Evolutionary conservation across 140 eudicot genomes (phyloP).

Genomic region (Anethum foeniculum): DNA sequence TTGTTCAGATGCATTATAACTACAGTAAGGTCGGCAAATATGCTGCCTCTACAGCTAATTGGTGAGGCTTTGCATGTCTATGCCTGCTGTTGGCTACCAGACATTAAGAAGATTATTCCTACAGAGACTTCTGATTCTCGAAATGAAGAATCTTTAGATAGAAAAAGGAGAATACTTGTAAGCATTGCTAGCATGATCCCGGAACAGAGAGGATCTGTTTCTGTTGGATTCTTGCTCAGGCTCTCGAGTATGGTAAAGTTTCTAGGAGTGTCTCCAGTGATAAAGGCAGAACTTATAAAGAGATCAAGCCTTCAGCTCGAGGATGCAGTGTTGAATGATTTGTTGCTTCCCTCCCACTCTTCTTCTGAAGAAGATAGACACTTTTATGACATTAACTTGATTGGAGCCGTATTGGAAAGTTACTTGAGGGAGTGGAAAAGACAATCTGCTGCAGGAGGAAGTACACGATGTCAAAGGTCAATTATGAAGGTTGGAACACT

Average conservation of each 20-base stretch:
- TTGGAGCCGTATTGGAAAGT: constrained; percentile 48
- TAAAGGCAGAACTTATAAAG: constrained; percentile 43
- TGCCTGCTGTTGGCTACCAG: constrained; percentile 63
- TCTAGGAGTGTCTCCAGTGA: constrained; percentile 42
- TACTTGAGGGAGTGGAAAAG: constrained; percentile 53
- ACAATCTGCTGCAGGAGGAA: constrained; percentile 25
- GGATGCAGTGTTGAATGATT: constrained; percentile 49
- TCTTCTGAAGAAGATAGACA: constrained; percentile 17
- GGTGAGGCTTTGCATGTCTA: constrained; percentile 91
- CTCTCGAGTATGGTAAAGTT: constrained; percentile 41
- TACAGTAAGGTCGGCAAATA: constrained; percentile 48
- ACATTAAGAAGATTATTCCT: constrained; percentile 18
- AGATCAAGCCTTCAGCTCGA: constrained; percentile 57
- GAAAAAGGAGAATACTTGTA: constrained; percentile 39
- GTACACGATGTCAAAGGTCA: constrained; percentile 17
- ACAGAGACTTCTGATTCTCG: constrained; percentile 34
- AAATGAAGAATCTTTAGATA: constrained; percentile 31
- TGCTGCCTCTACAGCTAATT: constrained; percentile 63
- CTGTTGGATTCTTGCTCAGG: constrained; percentile 56
- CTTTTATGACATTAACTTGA: constrained; percentile 46
- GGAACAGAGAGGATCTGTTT: constrained; percentile 59
- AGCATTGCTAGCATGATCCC: constrained; percentile 62
- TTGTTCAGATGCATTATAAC: constrained; percentile 55
- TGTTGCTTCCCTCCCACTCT: constrained; percentile 34
- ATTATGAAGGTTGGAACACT: constrained; percentile 57